Evolutionary conservation across 2,329 filamentous ascomycete species (phyloP).

Genomic region (Apiospora aurea): DNA sequence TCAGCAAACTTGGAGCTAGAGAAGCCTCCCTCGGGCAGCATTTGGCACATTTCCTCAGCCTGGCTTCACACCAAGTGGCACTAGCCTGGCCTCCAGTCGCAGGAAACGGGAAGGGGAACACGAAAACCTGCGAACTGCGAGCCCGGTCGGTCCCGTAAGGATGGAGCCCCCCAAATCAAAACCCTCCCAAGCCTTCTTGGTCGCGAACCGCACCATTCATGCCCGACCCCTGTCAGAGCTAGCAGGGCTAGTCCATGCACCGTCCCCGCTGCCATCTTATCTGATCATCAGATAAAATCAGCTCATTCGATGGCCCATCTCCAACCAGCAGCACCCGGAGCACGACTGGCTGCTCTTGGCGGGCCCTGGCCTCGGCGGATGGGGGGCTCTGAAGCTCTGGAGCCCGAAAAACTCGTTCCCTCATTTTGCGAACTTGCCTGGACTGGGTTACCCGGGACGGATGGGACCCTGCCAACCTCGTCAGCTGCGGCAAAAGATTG

Average conservation of each 20-base stretch:
- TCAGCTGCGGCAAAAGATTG: not conserved
- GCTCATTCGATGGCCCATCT: constrained; percentile 24
- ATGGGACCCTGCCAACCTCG: not conserved
- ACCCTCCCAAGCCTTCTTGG: not conserved
- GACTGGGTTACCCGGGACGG: not conserved
- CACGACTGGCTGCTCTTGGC: not conserved
- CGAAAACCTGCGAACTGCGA: not conserved
- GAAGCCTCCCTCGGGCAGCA: not conserved
- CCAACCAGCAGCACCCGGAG: not conserved
- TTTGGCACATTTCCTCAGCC: no score
- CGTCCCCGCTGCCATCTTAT: constrained; percentile 30
- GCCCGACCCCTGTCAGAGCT: not conserved
- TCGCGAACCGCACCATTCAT: not conserved
- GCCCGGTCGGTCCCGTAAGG: not conserved
- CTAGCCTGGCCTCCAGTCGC: no score
- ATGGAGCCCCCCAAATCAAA: constrained; percentile 17
- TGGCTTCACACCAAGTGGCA: no score
- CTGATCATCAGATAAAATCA: constrained; percentile 38
- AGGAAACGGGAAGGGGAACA: not conserved
- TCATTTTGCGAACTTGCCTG: not conserved
- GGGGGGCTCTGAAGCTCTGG: not conserved
- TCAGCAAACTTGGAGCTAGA: not conserved
- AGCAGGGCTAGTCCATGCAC: not conserved
- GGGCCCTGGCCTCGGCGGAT: constrained; percentile 10
- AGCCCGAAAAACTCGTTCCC: not conserved